Percentiles rank a stretch among this genome's conserved stretches.
phyloP scores from a whole-genome alignment of 2,329 filamentous ascomycete genomes.

The Penicillium italicum region DNA sequence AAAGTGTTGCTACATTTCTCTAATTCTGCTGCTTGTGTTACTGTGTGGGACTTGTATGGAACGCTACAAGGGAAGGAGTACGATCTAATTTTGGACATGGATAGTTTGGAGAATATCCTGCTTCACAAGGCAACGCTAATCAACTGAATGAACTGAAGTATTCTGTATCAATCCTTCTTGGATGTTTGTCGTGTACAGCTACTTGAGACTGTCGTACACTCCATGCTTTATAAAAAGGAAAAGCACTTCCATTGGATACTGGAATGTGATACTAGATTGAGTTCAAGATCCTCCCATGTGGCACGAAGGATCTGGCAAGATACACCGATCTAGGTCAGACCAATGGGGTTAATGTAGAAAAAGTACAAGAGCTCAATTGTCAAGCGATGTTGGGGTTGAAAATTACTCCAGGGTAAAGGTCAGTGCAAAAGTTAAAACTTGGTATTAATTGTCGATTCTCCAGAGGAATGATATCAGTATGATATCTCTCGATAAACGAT shows the following conservation, averaged over 20 bases:
- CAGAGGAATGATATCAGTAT: slow-evolving; percentile 10
- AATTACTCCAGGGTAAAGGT: not conserved
- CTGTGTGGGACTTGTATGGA: not conserved
- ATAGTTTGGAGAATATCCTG: not conserved
- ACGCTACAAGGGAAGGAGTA: not conserved
- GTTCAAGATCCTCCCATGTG: not conserved
- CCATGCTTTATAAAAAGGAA: not conserved
- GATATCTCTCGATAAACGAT: slow-evolving; percentile 22
- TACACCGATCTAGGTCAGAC: not conserved
- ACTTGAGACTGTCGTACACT: not conserved
- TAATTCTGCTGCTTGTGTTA: not conserved
- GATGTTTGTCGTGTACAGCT: not conserved
- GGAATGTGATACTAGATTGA: not conserved
- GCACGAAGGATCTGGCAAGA: not conserved
- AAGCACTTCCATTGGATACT: not conserved
- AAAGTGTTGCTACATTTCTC: not conserved
- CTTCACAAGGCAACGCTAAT: not conserved
- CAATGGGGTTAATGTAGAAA: not conserved
- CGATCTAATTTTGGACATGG: too few species aligned
- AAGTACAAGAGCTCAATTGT: not conserved
- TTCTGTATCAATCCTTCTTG: too few species aligned
- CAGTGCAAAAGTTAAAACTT: slow-evolving; percentile 2
- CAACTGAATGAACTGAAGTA: not conserved
- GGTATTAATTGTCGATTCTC: slow-evolving; percentile 13
- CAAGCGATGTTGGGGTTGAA: not conserved